Base-by-base conservation (phyloP, 768 basidiomycete genomes). In the Lentinula raphanica region DNA sequence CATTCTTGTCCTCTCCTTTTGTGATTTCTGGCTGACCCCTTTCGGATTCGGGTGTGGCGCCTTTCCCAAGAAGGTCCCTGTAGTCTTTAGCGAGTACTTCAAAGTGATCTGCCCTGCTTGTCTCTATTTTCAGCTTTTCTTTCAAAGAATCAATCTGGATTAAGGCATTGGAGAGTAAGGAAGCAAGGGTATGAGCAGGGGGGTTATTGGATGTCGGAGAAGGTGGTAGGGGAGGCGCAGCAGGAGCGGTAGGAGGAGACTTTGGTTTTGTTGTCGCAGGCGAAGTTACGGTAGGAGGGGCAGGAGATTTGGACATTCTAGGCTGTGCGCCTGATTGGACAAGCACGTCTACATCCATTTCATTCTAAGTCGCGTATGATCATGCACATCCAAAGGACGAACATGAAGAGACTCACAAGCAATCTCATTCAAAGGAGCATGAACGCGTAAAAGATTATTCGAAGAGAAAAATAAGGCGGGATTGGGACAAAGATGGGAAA, bases 41-140 rank as follows among this genome's bases (percentile, higher is more conserved):
- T 15, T 53, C 36, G 5, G 32, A 1, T 5, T 53, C 19, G 13
- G 23, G 15, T 15, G 13, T 53, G 8, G 53, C 3, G 2, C 40
- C 17, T 8, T 57, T 5, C 15, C 25, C 36, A 13, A 49, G 36
- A 4, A 46, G 25, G 27, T 56, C 44, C 27, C 27, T 44, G 54
- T 56, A 46, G 23, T 56, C 44, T 38, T 25, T 29, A 38, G 44
- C 28, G n/a, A 49, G 56, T 17, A 28, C 21, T 40, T 57, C 56
- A 25, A 49, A 57, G 19, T 57, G 35, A 49, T 46, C 56, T 23
- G 56, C 44, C 15, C 56, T 1, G 25, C 35, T 48, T 31, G 38
- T 46, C n/a, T 46, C 56, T n/a, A 27, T 49, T 19, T 49, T 57
- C 19, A 46, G 25, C 19, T 8, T 38, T 12, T 38, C 44, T 49